These are phyloP conservation scores for Gynochthodes officinalis DNA, from an alignment of 257 asterid genomes.

Conservation along the genomic window DNA sequence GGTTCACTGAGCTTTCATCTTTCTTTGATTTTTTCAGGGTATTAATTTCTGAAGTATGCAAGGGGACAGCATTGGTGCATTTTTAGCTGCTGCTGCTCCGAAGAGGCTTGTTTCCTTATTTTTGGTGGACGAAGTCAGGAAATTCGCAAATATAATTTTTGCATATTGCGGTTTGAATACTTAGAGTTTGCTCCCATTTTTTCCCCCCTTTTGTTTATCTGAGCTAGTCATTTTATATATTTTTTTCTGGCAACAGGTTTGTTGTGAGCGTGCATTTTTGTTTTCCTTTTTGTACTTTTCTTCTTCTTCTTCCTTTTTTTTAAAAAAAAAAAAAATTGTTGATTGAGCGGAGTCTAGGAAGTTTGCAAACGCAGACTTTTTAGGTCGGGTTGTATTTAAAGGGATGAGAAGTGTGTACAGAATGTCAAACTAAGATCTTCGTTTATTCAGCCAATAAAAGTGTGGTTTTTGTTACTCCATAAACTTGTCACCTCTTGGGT, in stretches of 20 bases:
- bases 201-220: constrained; percentile 12
- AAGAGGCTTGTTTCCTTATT: constrained; percentile 27
- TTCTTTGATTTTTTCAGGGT: constrained; percentile 20
- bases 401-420: constrained; percentile 54
- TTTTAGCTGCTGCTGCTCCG: constrained; percentile 69
- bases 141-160: constrained; percentile 18
- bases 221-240: constrained; percentile 37
- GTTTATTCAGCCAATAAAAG: constrained; percentile 48
- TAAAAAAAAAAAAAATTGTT: constrained; percentile 20
- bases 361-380: constrained; percentile 38
- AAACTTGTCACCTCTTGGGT: not conserved
- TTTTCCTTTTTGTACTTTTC: constrained; percentile 14
- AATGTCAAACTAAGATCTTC: constrained; percentile 38
- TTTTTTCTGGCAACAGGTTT: constrained; percentile 51
- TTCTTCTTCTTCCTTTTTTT: constrained; percentile 1
- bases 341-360: constrained; percentile 37
- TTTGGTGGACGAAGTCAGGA: constrained; percentile 23
- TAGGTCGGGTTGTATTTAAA: constrained; percentile 31
- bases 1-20: constrained; percentile 14
- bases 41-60: constrained; percentile 29
- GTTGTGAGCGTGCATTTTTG: constrained; percentile 54
- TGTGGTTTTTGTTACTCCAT: constrained; percentile 29
- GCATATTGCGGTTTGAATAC: constrained; percentile 32
- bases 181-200: constrained; percentile 15
- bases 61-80: constrained; percentile 52